A percentile compares a stretch with the other conserved stretches of the same genome.
Conservation (phyloP, 2,329 filamentous ascomycete genomes). For the Peltaster fructicola region DNA sequence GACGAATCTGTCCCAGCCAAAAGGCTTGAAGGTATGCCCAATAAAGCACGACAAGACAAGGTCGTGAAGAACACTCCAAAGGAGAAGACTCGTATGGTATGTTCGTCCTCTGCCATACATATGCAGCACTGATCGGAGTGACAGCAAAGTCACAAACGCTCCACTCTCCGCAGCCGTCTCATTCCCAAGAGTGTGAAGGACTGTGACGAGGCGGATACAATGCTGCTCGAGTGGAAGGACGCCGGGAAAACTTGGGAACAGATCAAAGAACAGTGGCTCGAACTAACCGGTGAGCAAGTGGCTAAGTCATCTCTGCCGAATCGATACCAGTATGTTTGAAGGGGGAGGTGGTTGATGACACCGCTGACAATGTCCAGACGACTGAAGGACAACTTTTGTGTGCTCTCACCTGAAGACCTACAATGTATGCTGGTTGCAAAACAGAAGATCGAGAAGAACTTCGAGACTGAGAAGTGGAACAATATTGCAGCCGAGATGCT, state of each 20-base stretch:
- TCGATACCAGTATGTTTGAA: conserved; percentile 14
- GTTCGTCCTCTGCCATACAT: too few species aligned
- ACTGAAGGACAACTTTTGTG: conserved; percentile 23
- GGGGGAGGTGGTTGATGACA: neutral
- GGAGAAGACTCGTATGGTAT: too few species aligned
- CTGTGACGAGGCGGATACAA: conserved; percentile 13
- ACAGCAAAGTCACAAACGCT: too few species aligned
- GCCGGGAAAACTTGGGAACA: conserved; percentile 11
- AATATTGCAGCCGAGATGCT: conserved; percentile 19
- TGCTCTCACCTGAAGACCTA: conserved; percentile 20
- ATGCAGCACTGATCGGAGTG: too few species aligned
- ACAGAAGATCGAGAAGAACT: conserved; percentile 22
- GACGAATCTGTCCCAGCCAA: too few species aligned
- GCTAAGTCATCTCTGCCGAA: conserved; percentile 21
- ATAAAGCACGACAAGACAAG: too few species aligned
- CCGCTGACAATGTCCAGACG: conserved; percentile 5
- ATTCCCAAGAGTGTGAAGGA: conserved; percentile 12
- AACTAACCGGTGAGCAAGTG: conserved; percentile 18
- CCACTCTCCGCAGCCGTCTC: too few species aligned
- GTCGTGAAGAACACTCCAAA: too few species aligned
- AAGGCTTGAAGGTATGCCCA: too few species aligned
- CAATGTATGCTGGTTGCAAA: conserved; percentile 19
- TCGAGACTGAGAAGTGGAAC: conserved; percentile 23
- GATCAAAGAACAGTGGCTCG: conserved; percentile 12
- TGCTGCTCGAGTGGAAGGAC: conserved; percentile 14